Conservation (phyloP, 192 early-diverging fungal genomes). For the Podila epicladia region DNA sequence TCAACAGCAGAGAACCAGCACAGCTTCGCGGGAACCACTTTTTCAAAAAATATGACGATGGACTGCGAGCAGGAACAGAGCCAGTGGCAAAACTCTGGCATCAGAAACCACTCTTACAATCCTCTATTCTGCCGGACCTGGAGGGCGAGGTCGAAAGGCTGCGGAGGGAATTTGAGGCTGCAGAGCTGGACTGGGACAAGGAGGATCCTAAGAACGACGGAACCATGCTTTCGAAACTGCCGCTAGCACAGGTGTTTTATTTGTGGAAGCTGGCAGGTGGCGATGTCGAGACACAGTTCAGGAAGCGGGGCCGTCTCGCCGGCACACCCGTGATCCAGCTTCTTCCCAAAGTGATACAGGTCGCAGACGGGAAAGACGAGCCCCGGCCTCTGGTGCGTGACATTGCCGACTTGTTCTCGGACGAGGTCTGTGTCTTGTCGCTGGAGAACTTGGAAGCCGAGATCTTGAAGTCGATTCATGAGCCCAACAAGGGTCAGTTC, state of each 20-base stretch:
- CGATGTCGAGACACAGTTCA: slow-evolving; percentile 66
- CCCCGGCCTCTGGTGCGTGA: slow-evolving; percentile 21
- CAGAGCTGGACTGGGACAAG: neutral
- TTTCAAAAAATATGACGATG: slow-evolving; percentile 17
- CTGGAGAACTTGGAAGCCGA: slow-evolving; percentile 60
- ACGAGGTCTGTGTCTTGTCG: slow-evolving; percentile 52
- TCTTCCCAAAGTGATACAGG: slow-evolving; percentile 56
- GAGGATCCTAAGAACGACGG: neutral
- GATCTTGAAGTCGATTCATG: slow-evolving; percentile 49
- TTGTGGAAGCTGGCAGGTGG: slow-evolving; percentile 75
- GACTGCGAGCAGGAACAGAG: neutral
- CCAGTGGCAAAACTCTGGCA: slow-evolving; percentile 13
- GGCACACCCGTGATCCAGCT: slow-evolving; percentile 64
- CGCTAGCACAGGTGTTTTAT: slow-evolving; percentile 64
- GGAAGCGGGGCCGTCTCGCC: slow-evolving; percentile 54
- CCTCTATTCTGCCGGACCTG: slow-evolving; percentile 47
- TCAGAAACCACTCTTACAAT: slow-evolving; percentile 54
- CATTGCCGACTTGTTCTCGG: slow-evolving; percentile 63
- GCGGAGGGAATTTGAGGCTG: slow-evolving; percentile 14
- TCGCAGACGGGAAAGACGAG: slow-evolving; percentile 42
- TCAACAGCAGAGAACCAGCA: slow-evolving; percentile 16
- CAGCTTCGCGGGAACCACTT: slow-evolving; percentile 23
- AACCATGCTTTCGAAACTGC: slow-evolving; percentile 50
- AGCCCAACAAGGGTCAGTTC: slow-evolving; percentile 57
- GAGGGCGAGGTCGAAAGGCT: slow-evolving; percentile 48